Evolutionary conservation across 257 asterid species (phyloP), one percentile per base, ranked within the genome.

Genomic region (Schizonepeta tenuifolia): DNA sequence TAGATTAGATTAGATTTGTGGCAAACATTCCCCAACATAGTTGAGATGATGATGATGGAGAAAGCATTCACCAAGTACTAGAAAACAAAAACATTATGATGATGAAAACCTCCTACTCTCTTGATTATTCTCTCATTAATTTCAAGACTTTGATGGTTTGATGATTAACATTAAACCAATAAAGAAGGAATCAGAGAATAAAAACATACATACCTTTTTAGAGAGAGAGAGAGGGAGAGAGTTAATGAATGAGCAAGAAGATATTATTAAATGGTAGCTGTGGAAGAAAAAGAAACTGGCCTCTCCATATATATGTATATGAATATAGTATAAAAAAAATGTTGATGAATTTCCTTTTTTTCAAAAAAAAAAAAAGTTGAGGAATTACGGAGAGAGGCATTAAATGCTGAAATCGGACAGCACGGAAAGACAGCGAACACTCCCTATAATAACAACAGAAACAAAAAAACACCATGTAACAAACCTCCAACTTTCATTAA

Each of bases 401-500:
- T 88, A 75, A 90, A 83, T 90, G 89, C 71, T 33, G 81, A 82
- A 59, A 76, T 71, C 70, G 44, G 53, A 75, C 79, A 78, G 78
- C 69, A 84, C 87, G 75, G 79, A 15, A 72, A 69, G 84, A 86
- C 76, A 67, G 50, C 75, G 92, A 78, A 89, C 77, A 75, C 67
- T 6, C 26, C 77, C 56, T 50, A 67, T 47, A 5, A 14, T 15
- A 47, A 15, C 1, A 77, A 79, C 79, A 75, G 80, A 75, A 78
- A 75, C 75, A 77, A 69, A 41, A 70, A 41, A 3, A 55, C 71
- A 60, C 24, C 61, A 68, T 49, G 28, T 46, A 58, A 70, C 69
- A 71, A 83, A 71, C 54, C 69, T 77, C 88, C 93, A 86, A 89
- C 61, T 49, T 67, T 44, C 88, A 84, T 85, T 84, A 35, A 80